These are phyloP conservation scores for Sporisorium graminicola DNA, from an alignment of 1,284 basidiomycete genomes.

Conservation along the genomic window DNA sequence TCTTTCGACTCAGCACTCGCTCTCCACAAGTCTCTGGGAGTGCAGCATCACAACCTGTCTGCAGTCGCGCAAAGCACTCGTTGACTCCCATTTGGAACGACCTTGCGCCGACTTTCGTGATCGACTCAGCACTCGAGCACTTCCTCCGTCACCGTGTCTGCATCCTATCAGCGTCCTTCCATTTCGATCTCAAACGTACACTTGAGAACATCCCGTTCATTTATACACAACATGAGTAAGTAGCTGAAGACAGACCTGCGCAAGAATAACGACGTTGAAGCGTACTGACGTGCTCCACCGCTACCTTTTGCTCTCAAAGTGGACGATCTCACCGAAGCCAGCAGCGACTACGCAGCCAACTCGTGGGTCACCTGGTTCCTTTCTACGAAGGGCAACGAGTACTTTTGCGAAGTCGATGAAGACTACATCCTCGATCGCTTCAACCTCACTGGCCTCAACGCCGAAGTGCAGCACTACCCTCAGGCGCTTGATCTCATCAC, in stretches of 20 bases:
- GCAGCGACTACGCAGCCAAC: slow-evolving; percentile 85
- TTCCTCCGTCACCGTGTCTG: not conserved
- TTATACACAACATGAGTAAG: slow-evolving; percentile 5
- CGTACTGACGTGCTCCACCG: not conserved
- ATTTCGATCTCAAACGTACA: not conserved
- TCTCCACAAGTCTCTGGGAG: not conserved
- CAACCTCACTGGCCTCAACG: slow-evolving; percentile 96
- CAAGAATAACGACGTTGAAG: not conserved
- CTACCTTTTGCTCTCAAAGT: slow-evolving; percentile 71
- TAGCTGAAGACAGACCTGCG: no score
- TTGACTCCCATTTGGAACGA: not conserved
- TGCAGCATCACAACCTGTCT: not conserved
- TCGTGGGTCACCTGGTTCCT: slow-evolving; percentile 97
- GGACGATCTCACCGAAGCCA: slow-evolving; percentile 87
- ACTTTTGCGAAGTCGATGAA: slow-evolving; percentile 99
- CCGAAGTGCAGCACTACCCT: slow-evolving; percentile 93
- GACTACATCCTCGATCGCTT: slow-evolving; percentile 99
- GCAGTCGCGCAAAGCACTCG: not conserved
- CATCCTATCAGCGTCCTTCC: not conserved
- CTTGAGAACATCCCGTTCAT: not conserved
- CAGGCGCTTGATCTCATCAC: slow-evolving; percentile 96
- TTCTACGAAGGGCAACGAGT: slow-evolving; percentile 87
- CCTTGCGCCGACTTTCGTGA: not conserved
- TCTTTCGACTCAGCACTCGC: not conserved
- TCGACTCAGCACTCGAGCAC: slow-evolving; percentile 3